These are phyloP conservation scores for Quercus alba DNA, from an alignment of 306 rosid species.

Conservation along the genomic window DNA sequence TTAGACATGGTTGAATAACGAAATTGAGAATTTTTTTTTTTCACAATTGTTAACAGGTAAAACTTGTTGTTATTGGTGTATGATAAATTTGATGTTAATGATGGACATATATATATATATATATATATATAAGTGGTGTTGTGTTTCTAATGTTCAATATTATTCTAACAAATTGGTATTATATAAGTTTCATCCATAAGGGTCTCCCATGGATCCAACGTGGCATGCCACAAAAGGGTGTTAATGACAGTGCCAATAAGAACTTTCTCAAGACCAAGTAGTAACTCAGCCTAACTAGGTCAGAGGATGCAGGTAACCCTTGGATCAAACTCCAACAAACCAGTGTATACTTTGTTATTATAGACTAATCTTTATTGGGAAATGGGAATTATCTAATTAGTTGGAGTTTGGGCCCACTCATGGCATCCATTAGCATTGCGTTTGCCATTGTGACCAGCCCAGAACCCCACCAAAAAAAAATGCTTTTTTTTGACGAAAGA, in stretches of 20 bases:
- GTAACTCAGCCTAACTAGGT: not conserved
- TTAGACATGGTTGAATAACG: too few species aligned
- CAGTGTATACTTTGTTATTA: not conserved
- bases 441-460: slow-evolving; percentile 27
- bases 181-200: too few species aligned
- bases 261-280: not conserved
- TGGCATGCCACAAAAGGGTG: not conserved
- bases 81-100: too few species aligned
- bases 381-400: not conserved
- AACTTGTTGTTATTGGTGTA: too few species aligned
- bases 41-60: too few species aligned
- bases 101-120: too few species aligned
- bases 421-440: slow-evolving; percentile 43
- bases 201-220: not conserved
- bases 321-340: slow-evolving; percentile 27
- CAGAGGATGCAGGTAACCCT: slow-evolving; percentile 4
- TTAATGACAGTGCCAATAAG: not conserved
- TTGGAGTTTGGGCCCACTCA: slow-evolving; percentile 42
- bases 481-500: slow-evolving; percentile 18
- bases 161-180: too few species aligned
- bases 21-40: too few species aligned
- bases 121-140: too few species aligned
- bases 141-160: too few species aligned
- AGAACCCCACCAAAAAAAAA: slow-evolving; percentile 31
- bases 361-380: not conserved